Base-by-base conservation (phyloP, 495 filamentous ascomycete genomes). In the Podospora pseudoanserina region DNA sequence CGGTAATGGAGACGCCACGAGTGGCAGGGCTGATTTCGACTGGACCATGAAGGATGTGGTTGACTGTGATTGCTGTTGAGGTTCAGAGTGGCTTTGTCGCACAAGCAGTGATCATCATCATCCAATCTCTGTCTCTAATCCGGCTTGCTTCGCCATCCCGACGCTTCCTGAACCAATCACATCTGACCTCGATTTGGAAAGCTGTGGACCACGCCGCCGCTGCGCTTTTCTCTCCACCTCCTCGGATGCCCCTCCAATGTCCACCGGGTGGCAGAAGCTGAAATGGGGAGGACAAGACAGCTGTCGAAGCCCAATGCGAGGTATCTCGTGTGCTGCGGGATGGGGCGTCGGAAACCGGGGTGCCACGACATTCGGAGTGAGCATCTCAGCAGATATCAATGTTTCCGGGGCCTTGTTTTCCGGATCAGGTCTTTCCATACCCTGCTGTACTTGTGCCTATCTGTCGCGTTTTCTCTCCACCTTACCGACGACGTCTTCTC, bases 321-420 rank as follows among this genome's bases (percentile, higher is more conserved):
- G 19, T 15, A 59, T 59, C 56, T 59, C 26, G 56, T 23, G 23
- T 30, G 59, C 20, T 49, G 26, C 13, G 59, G 28, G 19, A 39
- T 39, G 19, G 18, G 13, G 61, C 5, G 5, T 63, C 28, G 61
- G 61, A 49, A 63, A 49, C 32, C 32, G n/a, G 61, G 61, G 61
- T 63, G 61, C 18, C 61, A 63, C 61, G 61, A 49, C 61, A 63
- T 28, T 63, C 30, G 26, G 16, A 7, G 59, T 23, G 16, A 61
- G 30, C 18, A 30, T 30, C 3, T 30, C 3, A 5, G 56, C 18
- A 20, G 9, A 20, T 27, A 59, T 20, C 56, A 27, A 27, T 59
- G 56, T 59, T 59, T 59, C 56, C 56, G 39, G 15, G 39, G 5
- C 39, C 39, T 49, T 49, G 39, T 49, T 49, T 49, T 49, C 39